These are phyloP conservation scores for Trichoderma simmonsii DNA, from an alignment of 2,329 filamentous ascomycete genomes.

Conservation along the genomic window DNA sequence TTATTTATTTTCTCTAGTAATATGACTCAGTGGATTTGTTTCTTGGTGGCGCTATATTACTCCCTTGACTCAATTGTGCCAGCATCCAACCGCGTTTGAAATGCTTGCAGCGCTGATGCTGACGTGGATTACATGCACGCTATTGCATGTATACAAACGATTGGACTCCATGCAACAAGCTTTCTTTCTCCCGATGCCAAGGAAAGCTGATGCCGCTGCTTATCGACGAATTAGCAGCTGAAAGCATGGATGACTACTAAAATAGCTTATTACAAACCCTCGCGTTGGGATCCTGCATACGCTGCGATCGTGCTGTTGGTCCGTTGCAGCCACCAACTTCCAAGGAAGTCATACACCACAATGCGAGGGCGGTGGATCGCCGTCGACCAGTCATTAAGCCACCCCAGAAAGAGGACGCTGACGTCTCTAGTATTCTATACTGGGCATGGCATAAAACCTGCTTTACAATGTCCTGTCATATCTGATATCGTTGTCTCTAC, in stretches of 20 bases:
- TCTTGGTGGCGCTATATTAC: background rate
- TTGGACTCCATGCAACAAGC: background rate
- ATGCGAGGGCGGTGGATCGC: conserved; percentile 14
- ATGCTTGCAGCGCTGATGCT: background rate
- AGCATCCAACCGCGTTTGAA: background rate
- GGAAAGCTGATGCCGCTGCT: background rate
- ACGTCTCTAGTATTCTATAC: background rate
- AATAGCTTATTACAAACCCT: background rate
- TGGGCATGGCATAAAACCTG: background rate
- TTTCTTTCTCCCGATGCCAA: background rate
- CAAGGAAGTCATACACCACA: background rate
- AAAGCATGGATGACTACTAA: background rate
- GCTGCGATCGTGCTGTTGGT: background rate
- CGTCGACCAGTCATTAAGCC: background rate
- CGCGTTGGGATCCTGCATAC: background rate
- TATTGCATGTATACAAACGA: background rate
- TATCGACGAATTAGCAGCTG: background rate
- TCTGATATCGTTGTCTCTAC: background rate
- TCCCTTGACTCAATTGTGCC: background rate
- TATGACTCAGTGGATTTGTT: background rate
- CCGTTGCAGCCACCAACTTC: background rate
- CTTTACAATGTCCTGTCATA: background rate
- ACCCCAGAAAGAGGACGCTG: background rate
- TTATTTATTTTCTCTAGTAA: background rate
- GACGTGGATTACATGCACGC: background rate